Percentiles rank a stretch among this genome's conserved stretches.
These are phyloP conservation scores for Ballota nigra DNA, from an alignment of 257 asterid species.

Conservation along the genomic window DNA sequence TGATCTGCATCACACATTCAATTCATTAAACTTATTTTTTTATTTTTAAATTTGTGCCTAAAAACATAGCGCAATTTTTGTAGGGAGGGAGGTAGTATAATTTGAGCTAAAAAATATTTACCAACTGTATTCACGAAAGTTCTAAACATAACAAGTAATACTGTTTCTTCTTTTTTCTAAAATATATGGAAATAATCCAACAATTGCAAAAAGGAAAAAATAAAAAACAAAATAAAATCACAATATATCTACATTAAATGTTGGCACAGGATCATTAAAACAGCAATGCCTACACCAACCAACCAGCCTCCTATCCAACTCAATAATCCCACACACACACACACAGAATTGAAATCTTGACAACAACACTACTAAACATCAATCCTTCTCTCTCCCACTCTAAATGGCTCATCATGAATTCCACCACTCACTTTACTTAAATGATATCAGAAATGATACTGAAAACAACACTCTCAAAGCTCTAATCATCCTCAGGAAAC, in stretches of 20 bases:
- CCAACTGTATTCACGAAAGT: too few relatives aligned
- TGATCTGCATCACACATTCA: too few relatives aligned
- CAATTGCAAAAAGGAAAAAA: too few relatives aligned
- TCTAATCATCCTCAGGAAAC: not conserved
- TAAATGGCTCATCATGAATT: constrained; percentile 49
- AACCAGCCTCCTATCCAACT: constrained; percentile 12
- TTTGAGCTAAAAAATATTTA: too few relatives aligned
- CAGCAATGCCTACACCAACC: constrained; percentile 1
- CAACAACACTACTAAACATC: not conserved
- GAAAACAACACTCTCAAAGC: constrained; percentile 11
- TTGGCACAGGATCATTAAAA: not conserved
- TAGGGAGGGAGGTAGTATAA: too few relatives aligned
- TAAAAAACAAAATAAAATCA: not conserved
- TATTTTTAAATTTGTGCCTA: too few relatives aligned
- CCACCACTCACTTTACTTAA: constrained; percentile 34
- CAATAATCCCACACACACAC: constrained; percentile 20
- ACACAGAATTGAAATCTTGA: constrained; percentile 20
- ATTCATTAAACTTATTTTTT: too few relatives aligned
- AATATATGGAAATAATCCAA: too few relatives aligned
- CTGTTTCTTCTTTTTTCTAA: too few relatives aligned
- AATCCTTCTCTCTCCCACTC: not conserved
- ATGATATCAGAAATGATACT: constrained; percentile 10
- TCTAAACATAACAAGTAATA: too few relatives aligned
- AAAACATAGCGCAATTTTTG: too few relatives aligned
- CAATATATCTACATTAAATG: not conserved